These are phyloP conservation scores for Fusarium sp. DNA, from an alignment of 2,329 filamentous ascomycete genomes.

Conservation along the genomic window DNA sequence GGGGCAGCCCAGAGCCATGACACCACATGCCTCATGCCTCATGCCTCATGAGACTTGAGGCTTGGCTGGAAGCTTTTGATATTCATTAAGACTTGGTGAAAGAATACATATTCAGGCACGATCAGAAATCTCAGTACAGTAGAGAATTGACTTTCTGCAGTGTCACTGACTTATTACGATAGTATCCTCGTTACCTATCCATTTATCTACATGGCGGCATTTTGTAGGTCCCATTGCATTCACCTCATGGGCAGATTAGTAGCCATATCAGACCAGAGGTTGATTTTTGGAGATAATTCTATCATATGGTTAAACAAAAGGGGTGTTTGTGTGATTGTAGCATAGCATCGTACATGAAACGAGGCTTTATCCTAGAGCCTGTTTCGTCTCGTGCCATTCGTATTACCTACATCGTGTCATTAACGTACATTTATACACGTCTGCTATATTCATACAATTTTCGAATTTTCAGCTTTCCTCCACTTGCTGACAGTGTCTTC, in stretches of 20 bases:
- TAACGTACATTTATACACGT: not conserved
- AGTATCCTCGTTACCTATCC: not conserved
- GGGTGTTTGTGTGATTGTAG: not conserved
- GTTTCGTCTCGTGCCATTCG: conserved; percentile 18
- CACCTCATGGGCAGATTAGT: not conserved
- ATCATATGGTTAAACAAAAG: not conserved
- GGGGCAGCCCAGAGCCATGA: conserved; percentile 40
- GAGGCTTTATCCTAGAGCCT: conserved; percentile 23
- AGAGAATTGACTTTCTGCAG: not conserved
- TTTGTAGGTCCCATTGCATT: not conserved
- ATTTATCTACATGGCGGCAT: not conserved
- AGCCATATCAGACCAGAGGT: not conserved
- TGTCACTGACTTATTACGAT: too few relatives aligned
- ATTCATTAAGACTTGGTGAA: not conserved
- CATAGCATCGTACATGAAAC: not conserved
- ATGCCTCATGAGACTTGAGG: conserved; percentile 5
- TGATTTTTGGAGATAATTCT: not conserved
- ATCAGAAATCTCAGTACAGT: not conserved
- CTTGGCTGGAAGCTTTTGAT: not conserved
- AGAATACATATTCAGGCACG: not conserved
- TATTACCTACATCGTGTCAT: conserved; percentile 25
- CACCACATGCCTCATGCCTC: conserved; percentile 12
- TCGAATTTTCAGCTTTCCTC: conserved; percentile 57
- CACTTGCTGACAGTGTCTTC: conserved; percentile 75
- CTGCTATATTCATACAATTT: conserved; percentile 13